phyloP scores from a whole-genome alignment of 768 basidiomycete species.

The Lyophyllum decastes region DNA sequence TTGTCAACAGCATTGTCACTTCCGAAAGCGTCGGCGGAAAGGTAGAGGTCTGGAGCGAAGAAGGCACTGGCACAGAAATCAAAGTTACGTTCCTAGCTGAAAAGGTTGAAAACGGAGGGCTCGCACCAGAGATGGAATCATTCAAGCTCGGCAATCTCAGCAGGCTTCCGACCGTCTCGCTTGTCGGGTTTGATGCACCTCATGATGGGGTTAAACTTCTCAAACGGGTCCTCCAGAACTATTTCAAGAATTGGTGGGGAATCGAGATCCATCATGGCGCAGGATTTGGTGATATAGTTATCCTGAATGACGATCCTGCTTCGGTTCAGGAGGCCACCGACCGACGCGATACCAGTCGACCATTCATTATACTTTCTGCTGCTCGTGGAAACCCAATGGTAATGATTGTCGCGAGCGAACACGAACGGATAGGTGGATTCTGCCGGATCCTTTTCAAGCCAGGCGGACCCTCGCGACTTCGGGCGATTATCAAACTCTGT shows the following conservation, averaged over 20 bases:
- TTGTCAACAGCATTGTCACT: conserved; percentile 89
- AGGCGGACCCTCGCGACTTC: conserved; percentile 76
- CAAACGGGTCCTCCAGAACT: conserved; percentile 59
- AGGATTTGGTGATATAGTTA: conserved; percentile 67
- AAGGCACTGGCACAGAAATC: conserved; percentile 89
- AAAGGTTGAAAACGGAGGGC: conserved; percentile 39
- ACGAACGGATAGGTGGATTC: conserved; percentile 82
- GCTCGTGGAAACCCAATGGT: conserved; percentile 66
- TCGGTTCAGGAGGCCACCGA: conserved; percentile 59
- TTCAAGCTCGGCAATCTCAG: conserved; percentile 43
- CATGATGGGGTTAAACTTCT: conserved; percentile 72
- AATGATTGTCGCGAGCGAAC: conserved; percentile 67
- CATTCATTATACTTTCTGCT: conserved; percentile 77
- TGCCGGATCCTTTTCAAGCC: conserved; percentile 92
- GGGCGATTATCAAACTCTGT: conserved; percentile 63
- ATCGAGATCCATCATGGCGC: conserved; percentile 47
- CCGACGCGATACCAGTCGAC: conserved; percentile 54
- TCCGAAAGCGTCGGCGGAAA: conserved; percentile 87
- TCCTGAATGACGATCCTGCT: conserved; percentile 77
- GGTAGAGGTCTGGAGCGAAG: conserved; percentile 92
- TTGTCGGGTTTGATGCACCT: conserved; percentile 69
- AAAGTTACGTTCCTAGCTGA: conserved; percentile 83
- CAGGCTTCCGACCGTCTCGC: conserved; percentile 55
- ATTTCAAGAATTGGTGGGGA: conserved; percentile 78
- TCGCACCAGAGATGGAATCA: conserved; percentile 42